Evolutionary conservation across 2,329 filamentous ascomycete species (phyloP).

Genomic region (Tolypocladium tundrense): DNA sequence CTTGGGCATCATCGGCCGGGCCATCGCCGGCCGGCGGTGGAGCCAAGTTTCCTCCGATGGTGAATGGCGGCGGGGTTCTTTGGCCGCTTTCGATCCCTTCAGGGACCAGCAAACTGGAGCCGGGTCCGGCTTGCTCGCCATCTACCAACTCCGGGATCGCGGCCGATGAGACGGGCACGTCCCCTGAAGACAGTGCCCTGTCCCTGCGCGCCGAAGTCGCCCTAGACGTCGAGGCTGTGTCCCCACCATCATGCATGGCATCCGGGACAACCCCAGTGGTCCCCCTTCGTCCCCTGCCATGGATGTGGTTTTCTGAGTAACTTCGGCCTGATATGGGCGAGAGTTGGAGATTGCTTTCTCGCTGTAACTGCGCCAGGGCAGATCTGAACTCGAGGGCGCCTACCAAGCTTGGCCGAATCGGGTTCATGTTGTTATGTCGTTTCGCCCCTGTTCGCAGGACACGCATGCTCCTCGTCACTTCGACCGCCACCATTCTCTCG

Average conservation of each 20-base stretch:
- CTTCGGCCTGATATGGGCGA: conserved; percentile 58
- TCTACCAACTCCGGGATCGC: conserved; percentile 10
- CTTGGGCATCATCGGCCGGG: neutral
- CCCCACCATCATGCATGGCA: conserved; percentile 5
- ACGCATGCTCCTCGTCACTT: conserved; percentile 90
- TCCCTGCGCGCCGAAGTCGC: conserved; percentile 8
- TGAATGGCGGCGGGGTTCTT: conserved; percentile 21
- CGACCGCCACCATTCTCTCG: conserved; percentile 60
- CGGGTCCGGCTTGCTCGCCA: neutral
- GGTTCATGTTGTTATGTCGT: conserved; percentile 59
- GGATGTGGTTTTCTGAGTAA: conserved; percentile 24
- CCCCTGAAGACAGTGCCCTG: conserved; percentile 38
- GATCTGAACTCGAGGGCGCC: conserved; percentile 91
- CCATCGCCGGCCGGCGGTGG: conserved; percentile 22
- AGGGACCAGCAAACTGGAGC: neutral
- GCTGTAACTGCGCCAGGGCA: conserved; percentile 76
- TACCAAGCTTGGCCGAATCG: conserved; percentile 85
- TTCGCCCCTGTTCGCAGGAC: conserved; percentile 56
- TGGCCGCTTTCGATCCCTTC: conserved; percentile 11
- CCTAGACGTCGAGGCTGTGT: conserved; percentile 2
- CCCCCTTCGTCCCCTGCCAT: conserved; percentile 12
- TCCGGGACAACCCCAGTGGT: conserved; percentile 16
- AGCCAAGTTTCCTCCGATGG: conserved; percentile 29
- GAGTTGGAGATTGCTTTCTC: conserved; percentile 65
- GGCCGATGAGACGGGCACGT: conserved; percentile 13